These are phyloP conservation scores for Venturia pyrina DNA, from an alignment of 2,329 filamentous ascomycete genomes.

Conservation along the genomic window DNA sequence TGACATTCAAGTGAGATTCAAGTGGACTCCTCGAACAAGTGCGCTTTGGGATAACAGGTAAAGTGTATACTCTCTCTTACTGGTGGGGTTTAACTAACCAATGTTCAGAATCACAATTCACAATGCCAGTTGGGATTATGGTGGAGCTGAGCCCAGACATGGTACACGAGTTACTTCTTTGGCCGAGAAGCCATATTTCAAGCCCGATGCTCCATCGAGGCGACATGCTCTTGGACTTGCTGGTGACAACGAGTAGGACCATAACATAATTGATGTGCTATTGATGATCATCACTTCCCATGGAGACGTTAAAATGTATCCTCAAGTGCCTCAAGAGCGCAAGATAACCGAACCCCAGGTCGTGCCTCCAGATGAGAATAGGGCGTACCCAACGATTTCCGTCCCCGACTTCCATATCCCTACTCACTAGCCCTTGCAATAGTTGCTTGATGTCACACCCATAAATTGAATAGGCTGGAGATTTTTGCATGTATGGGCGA, in stretches of 20 bases:
- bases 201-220: slow-evolving; percentile 53
- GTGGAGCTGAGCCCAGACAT: slow-evolving; percentile 55
- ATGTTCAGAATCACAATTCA: slow-evolving; percentile 55
- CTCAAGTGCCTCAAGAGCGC: no score
- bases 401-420: no score
- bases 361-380: no score
- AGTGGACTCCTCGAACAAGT: slow-evolving; percentile 57
- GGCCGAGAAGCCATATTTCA: slow-evolving; percentile 62
- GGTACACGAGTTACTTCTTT: slow-evolving; percentile 62
- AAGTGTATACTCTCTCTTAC: slow-evolving; percentile 1
- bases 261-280: no score
- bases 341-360: no score
- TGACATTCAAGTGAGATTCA: slow-evolving; percentile 63
- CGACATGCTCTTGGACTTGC: slow-evolving; percentile 56
- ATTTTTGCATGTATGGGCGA: no score
- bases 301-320: no score
- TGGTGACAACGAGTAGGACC: slow-evolving; percentile 23
- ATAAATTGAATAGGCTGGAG: no score
- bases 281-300: no score
- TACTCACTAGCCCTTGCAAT: no score
- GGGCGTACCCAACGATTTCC: no score
- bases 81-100: neutral
- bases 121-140: slow-evolving; percentile 66
- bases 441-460: no score
- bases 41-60: slow-evolving; percentile 63